Evolutionary conservation across 306 rosid species (phyloP).

Genomic region (Medicago ruthenica): DNA sequence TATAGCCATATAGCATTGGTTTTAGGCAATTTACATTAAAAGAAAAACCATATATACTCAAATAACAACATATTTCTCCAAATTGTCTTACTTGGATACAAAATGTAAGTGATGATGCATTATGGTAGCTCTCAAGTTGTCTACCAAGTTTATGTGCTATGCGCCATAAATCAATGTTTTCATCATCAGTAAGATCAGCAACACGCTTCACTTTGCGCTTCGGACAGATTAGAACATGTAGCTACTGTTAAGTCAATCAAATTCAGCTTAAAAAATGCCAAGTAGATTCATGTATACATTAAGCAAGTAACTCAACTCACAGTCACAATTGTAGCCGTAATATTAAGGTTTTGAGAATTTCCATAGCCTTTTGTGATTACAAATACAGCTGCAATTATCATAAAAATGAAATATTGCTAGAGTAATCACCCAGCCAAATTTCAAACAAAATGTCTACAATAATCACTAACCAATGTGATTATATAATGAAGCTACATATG

Average conservation of each 20-base stretch:
- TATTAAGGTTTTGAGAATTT: neutral
- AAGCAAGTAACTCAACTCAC: too few species aligned
- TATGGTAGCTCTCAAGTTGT: slow-evolving; percentile 77
- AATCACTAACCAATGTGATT: too few species aligned
- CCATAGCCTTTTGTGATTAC: neutral
- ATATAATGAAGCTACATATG: too few species aligned
- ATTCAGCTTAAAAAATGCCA: neutral
- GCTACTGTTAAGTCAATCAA: slow-evolving; percentile 63
- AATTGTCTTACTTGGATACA: slow-evolving; percentile 71
- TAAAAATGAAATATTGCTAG: too few species aligned
- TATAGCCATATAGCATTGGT: neutral
- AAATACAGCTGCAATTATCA: too few species aligned
- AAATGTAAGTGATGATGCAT: slow-evolving; percentile 83
- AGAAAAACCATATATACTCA: slow-evolving; percentile 9
- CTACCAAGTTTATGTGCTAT: slow-evolving; percentile 82
- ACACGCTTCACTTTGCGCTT: slow-evolving; percentile 92
- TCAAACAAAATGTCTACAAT: too few species aligned
- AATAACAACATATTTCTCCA: neutral
- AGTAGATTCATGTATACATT: too few species aligned
- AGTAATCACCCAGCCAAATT: too few species aligned
- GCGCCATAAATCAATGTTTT: slow-evolving; percentile 76
- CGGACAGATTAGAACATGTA: slow-evolving; percentile 87
- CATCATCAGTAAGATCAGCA: slow-evolving; percentile 76
- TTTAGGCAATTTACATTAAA: neutral
- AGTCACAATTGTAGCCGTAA: too few species aligned